Evolutionary conservation across 1,284 basidiomycete genomes (phyloP), one percentile per base, ranked within the genome.

Genomic region (Albatrellus sp.): DNA sequence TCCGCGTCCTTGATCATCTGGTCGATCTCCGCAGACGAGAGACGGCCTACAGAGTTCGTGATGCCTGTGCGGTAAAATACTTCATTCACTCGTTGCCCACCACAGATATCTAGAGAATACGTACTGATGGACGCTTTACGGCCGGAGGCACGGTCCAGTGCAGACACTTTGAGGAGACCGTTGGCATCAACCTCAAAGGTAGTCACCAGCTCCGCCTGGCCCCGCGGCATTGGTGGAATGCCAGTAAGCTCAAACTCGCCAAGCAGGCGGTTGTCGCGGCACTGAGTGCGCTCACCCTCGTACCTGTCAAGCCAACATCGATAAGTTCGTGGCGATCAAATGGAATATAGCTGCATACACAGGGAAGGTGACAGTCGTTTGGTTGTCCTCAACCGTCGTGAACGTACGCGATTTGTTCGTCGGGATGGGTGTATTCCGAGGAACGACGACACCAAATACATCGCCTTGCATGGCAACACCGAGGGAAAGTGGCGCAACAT

Each of bases 1-100:
- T 96, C 91, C 48, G 92, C 92, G 60, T 96, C 90, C 73, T 91
- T 90, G 75, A 96, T 92, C 93, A 97, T 97, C 68, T 93, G 88
- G 58, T 92, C 89, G 54, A 96, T 97, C 76, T 97, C 92, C 53
- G 80, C 86, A 41, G 83, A 78, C 37, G 91, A 94, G 55, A 97
- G 78, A 69, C 92, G 90, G 54, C 92, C 92, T 60, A 94, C 91
- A 48, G 91, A 94, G 78, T 91, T 92, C 64, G 87, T 90, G 64
- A 92, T 90, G 68, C 80, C 80, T 85, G 48, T 17, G 31, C 46
- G 11, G 49, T 47, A 36, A 47, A n/a, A 28, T 7, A 24, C 7
- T 3, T 24, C 24, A 24, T 3, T 24, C 7, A 24, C 24, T 24
- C 24, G 7, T 24, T 24, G 7, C 24, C 24, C 24, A 24, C 44